phyloP scores from a whole-genome alignment of 106 monocot genomes.

The Hemerocallis citrina region DNA sequence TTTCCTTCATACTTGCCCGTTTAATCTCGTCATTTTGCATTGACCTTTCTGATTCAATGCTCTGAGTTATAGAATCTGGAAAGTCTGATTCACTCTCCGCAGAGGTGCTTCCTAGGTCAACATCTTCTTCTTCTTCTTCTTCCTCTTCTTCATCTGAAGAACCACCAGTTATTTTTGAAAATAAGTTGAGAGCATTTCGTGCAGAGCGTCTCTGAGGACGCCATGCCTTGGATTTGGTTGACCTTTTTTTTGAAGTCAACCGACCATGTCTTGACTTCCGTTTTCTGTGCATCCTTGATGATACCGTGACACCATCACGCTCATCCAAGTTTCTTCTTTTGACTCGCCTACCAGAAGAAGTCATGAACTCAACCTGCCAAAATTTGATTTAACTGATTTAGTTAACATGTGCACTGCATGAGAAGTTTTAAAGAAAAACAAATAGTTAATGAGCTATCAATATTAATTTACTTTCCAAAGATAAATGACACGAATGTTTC shows the following conservation, averaged over 20 bases:
- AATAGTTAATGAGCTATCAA: too few relatives aligned
- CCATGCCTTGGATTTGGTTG: slow-evolving; percentile 42
- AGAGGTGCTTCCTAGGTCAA: slow-evolving; percentile 44
- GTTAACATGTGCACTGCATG: neutral
- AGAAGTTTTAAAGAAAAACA: neutral
- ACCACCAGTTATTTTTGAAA: slow-evolving; percentile 69
- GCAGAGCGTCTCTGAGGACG: slow-evolving; percentile 90
- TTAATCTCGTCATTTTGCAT: slow-evolving; percentile 15
- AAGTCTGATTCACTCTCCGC: slow-evolving; percentile 52
- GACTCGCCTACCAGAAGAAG: slow-evolving; percentile 84
- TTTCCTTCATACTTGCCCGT: slow-evolving; percentile 19
- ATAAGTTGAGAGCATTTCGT: slow-evolving; percentile 72
- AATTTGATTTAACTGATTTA: too few relatives aligned
- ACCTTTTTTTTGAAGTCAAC: slow-evolving; percentile 40
- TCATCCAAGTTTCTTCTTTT: slow-evolving; percentile 80
- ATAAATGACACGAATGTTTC: too few relatives aligned
- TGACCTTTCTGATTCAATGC: slow-evolving; percentile 63
- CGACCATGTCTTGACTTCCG: slow-evolving; percentile 36
- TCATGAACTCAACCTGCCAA: slow-evolving; percentile 51
- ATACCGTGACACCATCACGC: slow-evolving; percentile 29
- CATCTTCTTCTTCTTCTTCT: slow-evolving; percentile 56
- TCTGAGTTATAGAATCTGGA: slow-evolving; percentile 50
- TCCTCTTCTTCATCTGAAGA: slow-evolving; percentile 64
- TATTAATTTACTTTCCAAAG: too few relatives aligned
- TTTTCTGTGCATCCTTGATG: slow-evolving; percentile 28